Conservation (phyloP, 257 asterid genomes). For the Penstemon barbatus region DNA sequence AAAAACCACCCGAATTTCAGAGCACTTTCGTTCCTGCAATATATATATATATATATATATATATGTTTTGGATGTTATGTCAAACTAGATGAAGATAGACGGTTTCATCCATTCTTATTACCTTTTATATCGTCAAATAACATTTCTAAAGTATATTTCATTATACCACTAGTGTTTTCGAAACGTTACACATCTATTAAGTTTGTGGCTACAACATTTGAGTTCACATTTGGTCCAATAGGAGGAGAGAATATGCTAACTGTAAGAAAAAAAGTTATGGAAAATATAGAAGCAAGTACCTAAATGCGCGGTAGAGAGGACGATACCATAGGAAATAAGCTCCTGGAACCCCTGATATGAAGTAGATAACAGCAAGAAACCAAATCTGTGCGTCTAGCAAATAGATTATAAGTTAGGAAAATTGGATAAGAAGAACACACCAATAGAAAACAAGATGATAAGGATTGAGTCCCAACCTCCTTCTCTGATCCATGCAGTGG, state of each 20-base stretch:
- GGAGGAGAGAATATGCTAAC: background rate
- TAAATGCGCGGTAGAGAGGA: conserved; percentile 90
- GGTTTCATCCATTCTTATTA: conserved; percentile 12
- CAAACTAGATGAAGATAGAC: conserved; percentile 13
- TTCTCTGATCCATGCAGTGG: conserved; percentile 87
- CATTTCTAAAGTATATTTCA: background rate
- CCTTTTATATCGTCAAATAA: background rate
- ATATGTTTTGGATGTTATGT: conserved; percentile 13
- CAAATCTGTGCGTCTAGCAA: conserved; percentile 53
- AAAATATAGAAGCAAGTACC: conserved; percentile 41
- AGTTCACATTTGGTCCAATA: background rate
- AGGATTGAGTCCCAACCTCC: conserved; percentile 57
- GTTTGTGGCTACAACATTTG: background rate
- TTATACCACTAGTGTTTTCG: background rate
- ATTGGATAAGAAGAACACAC: conserved; percentile 3
- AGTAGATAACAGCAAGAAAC: conserved; percentile 95
- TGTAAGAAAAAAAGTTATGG: conserved; percentile 21
- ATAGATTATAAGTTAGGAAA: conserved; percentile 32
- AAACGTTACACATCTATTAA: background rate
- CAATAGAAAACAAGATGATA: background rate
- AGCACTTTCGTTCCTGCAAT: conserved; percentile 87
- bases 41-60: conserved; percentile 3
- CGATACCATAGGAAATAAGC: conserved; percentile 93
- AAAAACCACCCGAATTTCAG: conserved; percentile 90
- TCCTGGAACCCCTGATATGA: conserved; percentile 94